Evolutionary conservation across 1,139 yeast species (phyloP).

Genomic region (Taphrina flavorubra): DNA sequence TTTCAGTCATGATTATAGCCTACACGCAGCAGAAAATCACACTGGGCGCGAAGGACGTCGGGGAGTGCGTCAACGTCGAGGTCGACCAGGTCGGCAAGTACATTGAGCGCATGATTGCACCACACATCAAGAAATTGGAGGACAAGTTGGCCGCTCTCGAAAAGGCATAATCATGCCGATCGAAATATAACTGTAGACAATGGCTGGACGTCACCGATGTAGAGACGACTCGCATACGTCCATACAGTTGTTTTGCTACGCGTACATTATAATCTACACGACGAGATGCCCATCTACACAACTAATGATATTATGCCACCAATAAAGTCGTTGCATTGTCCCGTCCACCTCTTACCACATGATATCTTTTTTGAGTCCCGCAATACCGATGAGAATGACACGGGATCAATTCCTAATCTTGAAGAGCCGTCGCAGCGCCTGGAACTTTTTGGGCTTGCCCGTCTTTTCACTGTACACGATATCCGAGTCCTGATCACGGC

Average conservation of each 20-base stretch:
- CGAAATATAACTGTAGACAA: not conserved
- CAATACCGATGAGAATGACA: no score
- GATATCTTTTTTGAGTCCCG: no score
- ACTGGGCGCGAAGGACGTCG: constrained; percentile 61
- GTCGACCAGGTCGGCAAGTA: constrained; percentile 93
- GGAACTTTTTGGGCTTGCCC: constrained; percentile 39
- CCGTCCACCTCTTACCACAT: no score
- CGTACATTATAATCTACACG: constrained; percentile 4
- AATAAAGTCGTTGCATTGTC: no score
- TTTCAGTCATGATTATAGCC: constrained; percentile 87
- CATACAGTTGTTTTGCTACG: constrained; percentile 5
- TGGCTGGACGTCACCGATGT: not conserved
- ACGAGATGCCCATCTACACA: constrained; percentile 10
- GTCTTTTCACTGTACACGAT: constrained; percentile 19
- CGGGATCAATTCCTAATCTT: constrained; percentile 18
- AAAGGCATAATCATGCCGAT: not conserved
- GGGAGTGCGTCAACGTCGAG: constrained; percentile 80
- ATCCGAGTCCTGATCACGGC: constrained; percentile 5
- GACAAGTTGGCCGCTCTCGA: constrained; percentile 23
- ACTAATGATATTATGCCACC: not conserved
- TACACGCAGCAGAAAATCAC: constrained; percentile 87
- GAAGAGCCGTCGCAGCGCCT: constrained; percentile 34
- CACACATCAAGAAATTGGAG: constrained; percentile 56
- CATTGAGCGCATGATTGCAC: constrained; percentile 79
- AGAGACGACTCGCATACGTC: not conserved